Evolutionary conservation across 257 asterid species (phyloP).

Genomic region (Scutellaria minor): DNA sequence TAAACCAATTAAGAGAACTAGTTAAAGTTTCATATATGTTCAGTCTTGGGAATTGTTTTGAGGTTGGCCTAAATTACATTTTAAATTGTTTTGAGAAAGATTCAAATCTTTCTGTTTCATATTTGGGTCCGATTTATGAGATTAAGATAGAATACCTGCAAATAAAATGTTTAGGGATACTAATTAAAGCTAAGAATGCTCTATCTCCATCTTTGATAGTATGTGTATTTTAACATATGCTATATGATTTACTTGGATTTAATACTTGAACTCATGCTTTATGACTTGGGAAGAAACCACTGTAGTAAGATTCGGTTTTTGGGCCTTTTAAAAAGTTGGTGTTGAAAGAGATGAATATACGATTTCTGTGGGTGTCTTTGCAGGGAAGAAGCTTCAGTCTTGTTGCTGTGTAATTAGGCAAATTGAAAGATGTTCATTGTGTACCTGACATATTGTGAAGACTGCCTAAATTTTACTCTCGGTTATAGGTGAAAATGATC

Average conservation of each 20-base stretch:
- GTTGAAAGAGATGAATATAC: constrained; percentile 11
- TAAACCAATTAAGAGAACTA: no score
- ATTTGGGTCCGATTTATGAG: no score
- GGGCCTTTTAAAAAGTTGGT: background rate
- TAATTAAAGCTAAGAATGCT: background rate
- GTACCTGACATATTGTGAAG: no score
- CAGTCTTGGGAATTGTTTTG: no score
- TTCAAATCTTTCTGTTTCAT: no score
- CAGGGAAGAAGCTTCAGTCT: constrained; percentile 35
- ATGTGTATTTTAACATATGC: background rate
- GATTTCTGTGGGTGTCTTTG: constrained; percentile 19
- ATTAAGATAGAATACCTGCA: background rate
- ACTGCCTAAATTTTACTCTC: no score
- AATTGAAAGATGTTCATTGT: background rate
- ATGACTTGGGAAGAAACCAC: background rate
- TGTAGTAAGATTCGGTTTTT: constrained; percentile 7
- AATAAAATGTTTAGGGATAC: background rate
- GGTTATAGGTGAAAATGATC: no score
- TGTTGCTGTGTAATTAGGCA: background rate
- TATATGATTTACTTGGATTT: background rate
- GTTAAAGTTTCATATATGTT: no score
- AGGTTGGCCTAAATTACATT: no score
- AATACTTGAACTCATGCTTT: constrained; percentile 9
- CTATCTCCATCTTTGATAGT: background rate
- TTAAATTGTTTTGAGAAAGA: no score